Percentiles rank a stretch among this genome's conserved stretches.
Evolutionary conservation across 208 protist genomes (phyloP).

Genomic region (Trypanosoma caninum): DNA sequence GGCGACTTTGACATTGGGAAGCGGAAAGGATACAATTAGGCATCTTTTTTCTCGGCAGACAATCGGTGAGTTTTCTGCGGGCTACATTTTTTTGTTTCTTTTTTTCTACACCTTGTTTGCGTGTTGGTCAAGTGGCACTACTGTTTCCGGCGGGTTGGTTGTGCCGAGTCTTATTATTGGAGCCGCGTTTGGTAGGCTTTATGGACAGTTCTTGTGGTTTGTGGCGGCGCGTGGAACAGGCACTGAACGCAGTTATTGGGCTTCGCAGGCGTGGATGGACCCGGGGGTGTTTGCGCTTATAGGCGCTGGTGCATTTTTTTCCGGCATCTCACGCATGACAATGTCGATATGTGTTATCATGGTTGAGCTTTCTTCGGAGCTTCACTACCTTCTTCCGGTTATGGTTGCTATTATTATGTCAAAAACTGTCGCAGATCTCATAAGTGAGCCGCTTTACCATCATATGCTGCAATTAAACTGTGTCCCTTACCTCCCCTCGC

Average conservation of each 20-base stretch:
- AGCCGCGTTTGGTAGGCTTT: conserved; percentile 80
- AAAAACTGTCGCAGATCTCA: conserved; percentile 87
- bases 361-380: conserved; percentile 91
- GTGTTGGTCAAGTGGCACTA: conserved; percentile 63
- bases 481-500: conserved; percentile 80
- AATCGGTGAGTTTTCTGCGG: conserved; percentile 57
- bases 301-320: conserved; percentile 90
- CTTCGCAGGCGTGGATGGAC: conserved; percentile 76
- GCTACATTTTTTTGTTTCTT: conserved; percentile 71
- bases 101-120: conserved; percentile 81
- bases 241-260: conserved; percentile 46
- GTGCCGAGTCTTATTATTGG: conserved; percentile 91
- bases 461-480: conserved; percentile 85
- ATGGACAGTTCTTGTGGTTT: conserved; percentile 72
- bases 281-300: conserved; percentile 92
- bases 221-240: conserved; percentile 25
- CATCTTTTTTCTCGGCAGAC: conserved; percentile 89
- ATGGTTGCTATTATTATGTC: conserved; percentile 93
- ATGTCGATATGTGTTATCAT: conserved; percentile 95
- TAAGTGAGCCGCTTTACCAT: conserved; percentile 90
- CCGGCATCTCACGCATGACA: conserved; percentile 89
- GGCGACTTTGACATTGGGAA: conserved; percentile 80
- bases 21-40: conserved; percentile 82
- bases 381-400: conserved; percentile 92
- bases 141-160: conserved; percentile 86